Percentiles rank a stretch among this genome's conserved stretches.
Conservation (phyloP, 495 filamentous ascomycete genomes). For the Aspergillus asperescens region DNA sequence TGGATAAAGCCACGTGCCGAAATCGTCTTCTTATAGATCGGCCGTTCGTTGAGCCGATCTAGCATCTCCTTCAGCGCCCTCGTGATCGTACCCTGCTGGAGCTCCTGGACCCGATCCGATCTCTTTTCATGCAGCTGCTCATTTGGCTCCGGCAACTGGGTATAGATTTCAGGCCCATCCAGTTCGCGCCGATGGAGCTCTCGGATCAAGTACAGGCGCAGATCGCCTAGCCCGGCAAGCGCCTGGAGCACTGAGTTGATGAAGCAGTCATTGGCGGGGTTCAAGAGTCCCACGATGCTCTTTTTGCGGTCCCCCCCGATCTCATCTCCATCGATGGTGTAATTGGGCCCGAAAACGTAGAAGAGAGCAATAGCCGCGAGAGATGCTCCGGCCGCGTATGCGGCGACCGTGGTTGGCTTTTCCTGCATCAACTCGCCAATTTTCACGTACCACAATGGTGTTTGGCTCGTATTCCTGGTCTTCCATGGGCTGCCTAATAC, state of each 20-base stretch:
- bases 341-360: constrained; percentile 95
- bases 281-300: constrained; percentile 81
- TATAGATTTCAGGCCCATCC: constrained; percentile 68
- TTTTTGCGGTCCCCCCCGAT: constrained; percentile 68
- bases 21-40: constrained; percentile 90
- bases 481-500: constrained; percentile 14
- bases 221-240: constrained; percentile 86
- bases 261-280: constrained; percentile 97
- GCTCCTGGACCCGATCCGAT: constrained; percentile 61
- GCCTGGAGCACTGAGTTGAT: constrained; percentile 97
- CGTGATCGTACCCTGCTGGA: constrained; percentile 79
- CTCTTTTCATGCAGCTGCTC: constrained; percentile 38
- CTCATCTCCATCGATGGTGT: constrained; percentile 77
- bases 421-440: constrained; percentile 64
- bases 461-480: constrained; percentile 5
- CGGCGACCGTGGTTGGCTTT: constrained; percentile 76
- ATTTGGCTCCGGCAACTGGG: constrained; percentile 46
- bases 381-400: constrained; percentile 92
- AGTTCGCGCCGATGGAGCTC: constrained; percentile 77
- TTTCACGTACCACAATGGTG: neutral
- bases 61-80: constrained; percentile 85
- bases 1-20: constrained; percentile 74
- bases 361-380: constrained; percentile 93
- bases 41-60: constrained; percentile 88
- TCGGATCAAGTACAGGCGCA: constrained; percentile 84